phyloP scores from a whole-genome alignment of 2,329 filamentous ascomycete genomes.

The Magnaporthiopsis rhizophila region DNA sequence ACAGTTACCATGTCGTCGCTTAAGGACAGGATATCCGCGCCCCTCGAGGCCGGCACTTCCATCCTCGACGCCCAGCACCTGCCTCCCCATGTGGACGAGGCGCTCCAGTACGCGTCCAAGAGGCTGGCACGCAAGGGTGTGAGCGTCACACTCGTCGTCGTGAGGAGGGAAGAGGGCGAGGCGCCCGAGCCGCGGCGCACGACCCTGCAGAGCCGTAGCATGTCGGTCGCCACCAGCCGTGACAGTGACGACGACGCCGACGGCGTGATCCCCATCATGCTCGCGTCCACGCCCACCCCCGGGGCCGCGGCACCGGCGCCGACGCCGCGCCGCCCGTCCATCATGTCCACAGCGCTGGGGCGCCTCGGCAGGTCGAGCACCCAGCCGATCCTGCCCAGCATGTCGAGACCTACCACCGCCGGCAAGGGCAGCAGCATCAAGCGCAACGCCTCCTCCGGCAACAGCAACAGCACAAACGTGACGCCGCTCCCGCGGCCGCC shows the following conservation, averaged over 20 bases:
- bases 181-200: not conserved
- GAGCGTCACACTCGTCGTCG: slow-evolving; percentile 49
- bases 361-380: slow-evolving; percentile 32
- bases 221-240: not conserved
- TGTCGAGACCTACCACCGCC: slow-evolving; percentile 13
- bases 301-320: too few species aligned
- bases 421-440: slow-evolving; percentile 7
- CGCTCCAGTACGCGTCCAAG: slow-evolving; percentile 50
- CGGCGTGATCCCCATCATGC: slow-evolving; percentile 16
- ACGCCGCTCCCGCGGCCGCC: slow-evolving; percentile 23
- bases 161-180: slow-evolving; percentile 37
- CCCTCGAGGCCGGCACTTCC: slow-evolving; percentile 54
- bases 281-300: slow-evolving; percentile 16
- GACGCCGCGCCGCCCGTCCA: slow-evolving; percentile 11
- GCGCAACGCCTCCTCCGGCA: slow-evolving; percentile 8
- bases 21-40: slow-evolving; percentile 52
- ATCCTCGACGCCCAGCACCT: slow-evolving; percentile 50
- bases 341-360: slow-evolving; percentile 21
- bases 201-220: slow-evolving; percentile 10
- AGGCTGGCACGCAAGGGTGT: slow-evolving; percentile 47
- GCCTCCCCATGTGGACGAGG: slow-evolving; percentile 44
- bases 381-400: slow-evolving; percentile 19
- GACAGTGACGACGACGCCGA: slow-evolving; percentile 19
- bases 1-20: slow-evolving; percentile 32
- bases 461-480: slow-evolving; percentile 7